Base-by-base conservation (phyloP, 2,329 filamentous ascomycete genomes). In the Claviceps humidiphila region DNA sequence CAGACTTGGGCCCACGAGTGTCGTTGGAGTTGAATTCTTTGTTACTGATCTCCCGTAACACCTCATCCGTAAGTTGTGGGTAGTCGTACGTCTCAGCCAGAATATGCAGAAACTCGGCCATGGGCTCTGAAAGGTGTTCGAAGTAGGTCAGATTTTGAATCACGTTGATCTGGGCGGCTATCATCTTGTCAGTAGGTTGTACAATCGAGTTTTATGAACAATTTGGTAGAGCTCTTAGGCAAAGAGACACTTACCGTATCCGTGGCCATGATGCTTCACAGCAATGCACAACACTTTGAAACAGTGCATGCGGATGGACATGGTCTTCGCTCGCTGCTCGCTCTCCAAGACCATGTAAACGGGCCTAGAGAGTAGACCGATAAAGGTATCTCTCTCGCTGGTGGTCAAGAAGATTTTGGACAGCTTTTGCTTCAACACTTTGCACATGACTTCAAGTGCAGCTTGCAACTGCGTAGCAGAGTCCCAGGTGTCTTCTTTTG, bases 21-120 rank as follows among this genome's bases (percentile, higher is more conserved):
- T 98, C 94, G 62, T 94, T 98, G 56, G 86, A 91, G 68, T 94
- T 96, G 72, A 97, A 98, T 64, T 97, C 91, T 66, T 95, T 98
- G 69, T 90, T 95, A 66, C 90, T 95, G 58, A 98, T 79, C 64
- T 98, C 93, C 61, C 89, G 84, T 54, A 98, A 70, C 34, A 97
- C 87, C 64, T 98, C 93, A 65, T 96, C 93, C 4, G 89, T 85
- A 8, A 98, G 76, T 63, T 98, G 93, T 16, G 90, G 87, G 65
- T 97, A 95, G 69, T 98, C 93, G 71, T 97, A 98, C 71, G 96
- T 91, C 65, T 97, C 90, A 1, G 90, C 85, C 26, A 98, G 75
- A 62, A 97, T 98, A 61, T 97, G 89, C 4, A 98, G 73, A 61
- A 98, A 95, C 66, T 98, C 94, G 37, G 93, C 93, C 93, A 98